Evolutionary conservation across 139 green algal genomes (phyloP), one percentile per base, ranked within the genome.

Genomic region (Chlorella sorokiniana): DNA sequence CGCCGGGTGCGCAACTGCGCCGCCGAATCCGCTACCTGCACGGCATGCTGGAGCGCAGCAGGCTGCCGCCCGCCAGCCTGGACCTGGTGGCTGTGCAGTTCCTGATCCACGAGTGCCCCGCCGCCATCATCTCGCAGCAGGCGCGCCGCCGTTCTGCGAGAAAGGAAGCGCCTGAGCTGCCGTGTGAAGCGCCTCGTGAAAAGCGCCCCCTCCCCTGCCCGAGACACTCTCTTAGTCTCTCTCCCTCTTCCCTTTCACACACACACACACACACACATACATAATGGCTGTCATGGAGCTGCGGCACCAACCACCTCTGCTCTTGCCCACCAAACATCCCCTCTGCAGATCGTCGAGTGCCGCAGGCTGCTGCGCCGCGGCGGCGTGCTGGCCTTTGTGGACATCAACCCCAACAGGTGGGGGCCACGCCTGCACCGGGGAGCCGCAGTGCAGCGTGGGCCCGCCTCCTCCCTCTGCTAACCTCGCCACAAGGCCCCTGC

Each of bases 61-160:
- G 80, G 45, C 84, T 96, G 38, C 56, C 86, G 18, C 70, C 84
- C 33, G 76, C 10, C 40, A 92, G 82, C 27, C 89, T 91, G 27
- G 95, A 98, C 84, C 52, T 96, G 68, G 82, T 97, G 5, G 82
- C 84, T 0, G 89, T 94, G 56, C 86, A 91, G 51, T 98, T 96
- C 75, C 84, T 98, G 14, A 87, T 93, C 9, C 95, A 98, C 82
- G 95, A 98, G 90, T 95, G 91, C 81, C 94, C 94, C 8, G 22
- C 86, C 44, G 77, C 41, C 41, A 74, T 69, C 48, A 81, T 83
- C 29, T 25, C 45, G 1, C 67, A 31, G 3, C 48, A 88, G 51
- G 52, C 80, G 42, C 40, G 70, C 41, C 29, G 69, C 40, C 23
- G 5, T 33, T 45, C 9, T 62, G n/a, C n/a, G n/a, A n/a, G n/a